Evolutionary conservation across 495 filamentous ascomycete genomes (phyloP).

Genomic region (Oleoguttula mirabilis): DNA sequence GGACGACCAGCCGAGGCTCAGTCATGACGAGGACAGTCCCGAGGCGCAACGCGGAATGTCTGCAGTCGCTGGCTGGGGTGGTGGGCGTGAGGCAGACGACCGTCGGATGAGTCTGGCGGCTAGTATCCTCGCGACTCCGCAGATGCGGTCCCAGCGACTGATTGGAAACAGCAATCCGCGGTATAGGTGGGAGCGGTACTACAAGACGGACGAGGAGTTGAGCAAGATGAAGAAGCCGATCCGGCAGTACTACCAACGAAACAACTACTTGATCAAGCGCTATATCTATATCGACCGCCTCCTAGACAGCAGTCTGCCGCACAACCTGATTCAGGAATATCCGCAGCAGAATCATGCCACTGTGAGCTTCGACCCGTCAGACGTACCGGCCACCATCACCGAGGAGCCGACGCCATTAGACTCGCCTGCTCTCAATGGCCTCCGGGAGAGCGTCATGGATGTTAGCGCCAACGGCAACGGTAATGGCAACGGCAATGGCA

Average conservation of each 20-base stretch:
- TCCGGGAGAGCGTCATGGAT: no score
- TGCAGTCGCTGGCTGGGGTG: not conserved
- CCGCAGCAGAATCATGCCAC: slow-evolving; percentile 26
- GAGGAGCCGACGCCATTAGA: slow-evolving; percentile 12
- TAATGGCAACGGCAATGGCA: not conserved
- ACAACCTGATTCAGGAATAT: slow-evolving; percentile 80
- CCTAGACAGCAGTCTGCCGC: slow-evolving; percentile 76
- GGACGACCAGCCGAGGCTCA: slow-evolving; percentile 5
- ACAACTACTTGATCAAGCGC: slow-evolving; percentile 69
- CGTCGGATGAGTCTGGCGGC: slow-evolving; percentile 29
- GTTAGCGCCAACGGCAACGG: not conserved
- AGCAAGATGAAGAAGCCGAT: slow-evolving; percentile 51
- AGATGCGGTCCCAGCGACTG: slow-evolving; percentile 65
- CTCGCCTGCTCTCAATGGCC: slow-evolving; percentile 14
- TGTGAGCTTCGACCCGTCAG: slow-evolving; percentile 33
- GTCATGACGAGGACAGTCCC: slow-evolving; percentile 6
- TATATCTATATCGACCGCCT: slow-evolving; percentile 89
- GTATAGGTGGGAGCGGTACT: slow-evolving; percentile 65
- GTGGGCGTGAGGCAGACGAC: slow-evolving; percentile 7
- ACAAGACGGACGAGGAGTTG: slow-evolving; percentile 56
- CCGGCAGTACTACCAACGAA: slow-evolving; percentile 72
- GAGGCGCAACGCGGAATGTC: slow-evolving; percentile 1
- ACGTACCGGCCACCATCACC: slow-evolving; percentile 16
- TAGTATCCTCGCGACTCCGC: slow-evolving; percentile 48
- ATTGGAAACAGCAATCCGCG: slow-evolving; percentile 66